Percentiles rank a stretch among this genome's conserved stretches.
phyloP scores from a whole-genome alignment of 1,139 yeast species.

The Yamadazyma sp. region DNA sequence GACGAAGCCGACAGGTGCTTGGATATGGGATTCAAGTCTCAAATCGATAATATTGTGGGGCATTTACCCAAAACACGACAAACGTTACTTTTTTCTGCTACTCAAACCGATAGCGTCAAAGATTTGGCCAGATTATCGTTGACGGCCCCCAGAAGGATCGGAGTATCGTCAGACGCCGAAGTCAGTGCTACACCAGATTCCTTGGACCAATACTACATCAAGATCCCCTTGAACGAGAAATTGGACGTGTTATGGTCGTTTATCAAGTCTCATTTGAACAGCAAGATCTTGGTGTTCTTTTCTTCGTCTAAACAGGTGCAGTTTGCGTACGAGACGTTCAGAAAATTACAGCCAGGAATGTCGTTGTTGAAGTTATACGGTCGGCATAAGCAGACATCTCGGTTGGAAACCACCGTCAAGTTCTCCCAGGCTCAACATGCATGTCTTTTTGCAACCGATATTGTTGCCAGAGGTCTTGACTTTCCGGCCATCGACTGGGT shows the following conservation, averaged over 20 bases:
- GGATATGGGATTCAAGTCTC: conserved; percentile 94
- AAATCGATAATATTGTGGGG: conserved; percentile 79
- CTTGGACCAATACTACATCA: conserved; percentile 78
- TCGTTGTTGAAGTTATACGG: conserved; percentile 92
- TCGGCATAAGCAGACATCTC: conserved; percentile 89
- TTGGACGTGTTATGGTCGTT: conserved; percentile 87
- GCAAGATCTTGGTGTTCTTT: conserved; percentile 83
- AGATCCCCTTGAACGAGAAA: conserved; percentile 73
- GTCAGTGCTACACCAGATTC: conserved; percentile 75
- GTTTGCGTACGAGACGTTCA: conserved; percentile 84
- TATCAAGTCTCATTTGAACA: conserved; percentile 80
- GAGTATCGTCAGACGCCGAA: conserved; percentile 53
- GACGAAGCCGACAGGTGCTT: conserved; percentile 97
- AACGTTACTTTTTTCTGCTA: conserved; percentile 87
- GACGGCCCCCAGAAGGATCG: conserved; percentile 73
- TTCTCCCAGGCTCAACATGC: conserved; percentile 85
- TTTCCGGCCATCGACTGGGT: conserved; percentile 99
- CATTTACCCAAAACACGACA: conserved; percentile 87
- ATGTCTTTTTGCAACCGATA: conserved; percentile 92
- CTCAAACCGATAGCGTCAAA: conserved; percentile 83
- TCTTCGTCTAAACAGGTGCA: conserved; percentile 96
- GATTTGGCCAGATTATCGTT: conserved; percentile 89
- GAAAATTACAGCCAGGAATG: conserved; percentile 94
- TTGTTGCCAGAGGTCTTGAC: conserved; percentile 96
- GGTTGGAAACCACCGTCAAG: conserved; percentile 85